These are phyloP conservation scores for Conticribra weissflogii DNA, from an alignment of 108 stramenopile genomes.

Conservation along the genomic window DNA sequence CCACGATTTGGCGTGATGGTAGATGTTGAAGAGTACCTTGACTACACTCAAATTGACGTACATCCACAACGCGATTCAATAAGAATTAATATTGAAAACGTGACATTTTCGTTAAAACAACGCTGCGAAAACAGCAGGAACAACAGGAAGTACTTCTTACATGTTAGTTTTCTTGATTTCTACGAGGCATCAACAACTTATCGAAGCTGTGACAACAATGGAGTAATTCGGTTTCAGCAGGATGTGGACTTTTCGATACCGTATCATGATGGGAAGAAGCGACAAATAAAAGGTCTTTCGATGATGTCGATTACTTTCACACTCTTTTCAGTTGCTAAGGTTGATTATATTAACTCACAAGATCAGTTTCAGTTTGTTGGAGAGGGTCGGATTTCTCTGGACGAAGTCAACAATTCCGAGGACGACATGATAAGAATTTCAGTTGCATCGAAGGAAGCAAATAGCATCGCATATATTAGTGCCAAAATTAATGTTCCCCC, in stretches of 20 bases:
- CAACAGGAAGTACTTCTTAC: conserved; percentile 14
- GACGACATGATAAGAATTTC: not conserved
- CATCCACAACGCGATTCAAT: conserved; percentile 16
- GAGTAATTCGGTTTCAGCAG: conserved; percentile 17
- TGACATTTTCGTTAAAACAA: conserved; percentile 1
- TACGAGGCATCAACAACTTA: conserved; percentile 11
- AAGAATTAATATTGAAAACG: conserved; percentile 6
- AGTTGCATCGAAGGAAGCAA: conserved; percentile 16
- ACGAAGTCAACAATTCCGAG: not conserved
- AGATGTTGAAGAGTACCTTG: too few species aligned
- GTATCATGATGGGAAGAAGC: not conserved
- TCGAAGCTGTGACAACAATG: conserved; percentile 3
- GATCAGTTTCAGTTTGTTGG: conserved; percentile 11
- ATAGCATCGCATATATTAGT: conserved; percentile 2
- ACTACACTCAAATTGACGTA: too few species aligned
- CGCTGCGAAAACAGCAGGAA: not conserved
- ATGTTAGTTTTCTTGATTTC: conserved; percentile 14
- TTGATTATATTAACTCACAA: not conserved
- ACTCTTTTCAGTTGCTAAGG: conserved; percentile 12
- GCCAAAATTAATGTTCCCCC: not conserved
- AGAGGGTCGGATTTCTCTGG: conserved; percentile 12
- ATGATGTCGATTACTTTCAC: conserved; percentile 13
- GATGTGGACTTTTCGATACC: conserved; percentile 13
- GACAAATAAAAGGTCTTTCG: not conserved
- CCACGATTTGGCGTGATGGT: too few species aligned